Percentiles rank a stretch among this genome's conserved stretches.
phyloP scores from a whole-genome alignment of 1,139 yeast species.

The Sugiyamaella paludigena region DNA sequence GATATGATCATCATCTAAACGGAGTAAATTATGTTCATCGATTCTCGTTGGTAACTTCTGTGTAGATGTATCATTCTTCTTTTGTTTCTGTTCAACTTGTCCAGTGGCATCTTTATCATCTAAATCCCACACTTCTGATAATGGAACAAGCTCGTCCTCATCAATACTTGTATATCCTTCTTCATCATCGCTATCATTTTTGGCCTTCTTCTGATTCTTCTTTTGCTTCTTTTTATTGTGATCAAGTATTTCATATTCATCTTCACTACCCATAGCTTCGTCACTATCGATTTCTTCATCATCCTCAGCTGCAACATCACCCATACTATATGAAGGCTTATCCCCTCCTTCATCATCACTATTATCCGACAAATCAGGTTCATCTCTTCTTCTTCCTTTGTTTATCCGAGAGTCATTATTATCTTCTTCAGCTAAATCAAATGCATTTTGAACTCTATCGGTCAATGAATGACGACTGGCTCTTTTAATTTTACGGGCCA shows the following conservation, averaged over 20 bases:
- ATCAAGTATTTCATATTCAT: slow-evolving; percentile 30
- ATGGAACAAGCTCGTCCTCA: slow-evolving; percentile 67
- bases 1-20: slow-evolving; percentile 52
- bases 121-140: slow-evolving; percentile 87
- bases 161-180: slow-evolving; percentile 51
- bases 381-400: slow-evolving; percentile 33
- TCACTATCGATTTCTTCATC: slow-evolving; percentile 48
- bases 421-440: slow-evolving; percentile 46
- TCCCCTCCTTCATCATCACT: slow-evolving; percentile 32
- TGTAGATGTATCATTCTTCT: slow-evolving; percentile 4
- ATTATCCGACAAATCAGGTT: slow-evolving; percentile 35
- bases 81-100: slow-evolving; percentile 23
- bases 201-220: slow-evolving; percentile 9
- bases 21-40: slow-evolving; percentile 24
- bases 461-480: slow-evolving; percentile 14
- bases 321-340: slow-evolving; percentile 32
- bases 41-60: background rate
- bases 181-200: slow-evolving; percentile 33
- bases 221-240: slow-evolving; percentile 24
- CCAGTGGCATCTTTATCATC: slow-evolving; percentile 47
- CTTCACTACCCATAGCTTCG: slow-evolving; percentile 39
- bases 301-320: slow-evolving; percentile 37
- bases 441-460: slow-evolving; percentile 44
- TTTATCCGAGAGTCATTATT: slow-evolving; percentile 19
- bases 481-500: slow-evolving; percentile 12